Evolutionary conservation across 2,329 filamentous ascomycete genomes (phyloP).

Genomic region (Xylariaceae sp.): DNA sequence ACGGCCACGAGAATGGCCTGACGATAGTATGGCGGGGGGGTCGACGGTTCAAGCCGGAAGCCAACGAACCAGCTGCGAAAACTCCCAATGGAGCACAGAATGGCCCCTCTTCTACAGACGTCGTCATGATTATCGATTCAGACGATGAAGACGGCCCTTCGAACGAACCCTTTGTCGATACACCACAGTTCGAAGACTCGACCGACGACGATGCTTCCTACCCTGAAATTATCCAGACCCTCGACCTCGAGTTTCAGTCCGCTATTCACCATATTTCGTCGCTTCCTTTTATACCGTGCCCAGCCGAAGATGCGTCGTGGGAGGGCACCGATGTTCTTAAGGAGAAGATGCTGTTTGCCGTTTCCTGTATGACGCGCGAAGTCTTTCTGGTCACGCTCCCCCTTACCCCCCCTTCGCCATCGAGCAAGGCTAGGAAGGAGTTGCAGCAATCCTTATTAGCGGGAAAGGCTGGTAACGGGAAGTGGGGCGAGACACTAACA

Average conservation of each 20-base stretch:
- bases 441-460: conserved; percentile 46
- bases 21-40: conserved; percentile 60
- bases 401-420: conserved; percentile 55
- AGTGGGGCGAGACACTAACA: conserved; percentile 57
- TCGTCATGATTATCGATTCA: conserved; percentile 59
- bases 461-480: conserved; percentile 52
- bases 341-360: conserved; percentile 55
- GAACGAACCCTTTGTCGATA: conserved; percentile 40
- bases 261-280: conserved; percentile 52
- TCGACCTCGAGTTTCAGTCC: conserved; percentile 56
- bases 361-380: conserved; percentile 53
- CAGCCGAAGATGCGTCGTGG: conserved; percentile 44
- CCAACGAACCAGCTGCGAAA: conserved; percentile 29
- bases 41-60: conserved; percentile 46
- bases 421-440: conserved; percentile 52
- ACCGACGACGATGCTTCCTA: conserved; percentile 44
- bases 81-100: conserved; percentile 43
- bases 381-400: conserved; percentile 55
- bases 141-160: conserved; percentile 48
- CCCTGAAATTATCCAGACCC: conserved; percentile 52
- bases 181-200: conserved; percentile 53
- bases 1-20: conserved; percentile 59
- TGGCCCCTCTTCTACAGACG: conserved; percentile 42
- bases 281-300: conserved; percentile 45
- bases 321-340: conserved; percentile 45